These are phyloP conservation scores for Mitragyna speciosa DNA, from an alignment of 257 asterid species.

Conservation along the genomic window DNA sequence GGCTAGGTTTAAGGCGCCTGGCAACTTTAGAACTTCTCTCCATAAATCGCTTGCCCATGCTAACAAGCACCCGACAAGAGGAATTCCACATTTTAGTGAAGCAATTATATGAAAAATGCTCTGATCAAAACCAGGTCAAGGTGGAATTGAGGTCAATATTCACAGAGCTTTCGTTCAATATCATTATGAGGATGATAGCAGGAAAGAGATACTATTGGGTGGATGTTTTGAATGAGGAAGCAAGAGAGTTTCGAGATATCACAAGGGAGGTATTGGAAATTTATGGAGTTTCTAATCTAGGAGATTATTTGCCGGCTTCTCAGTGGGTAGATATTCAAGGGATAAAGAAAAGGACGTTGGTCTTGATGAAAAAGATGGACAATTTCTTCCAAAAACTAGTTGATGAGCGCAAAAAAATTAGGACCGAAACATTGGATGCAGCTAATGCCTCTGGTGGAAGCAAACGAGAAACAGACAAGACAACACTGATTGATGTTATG, in stretches of 20 bases:
- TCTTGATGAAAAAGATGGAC: slow-evolving; percentile 7
- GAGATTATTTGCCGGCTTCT: slow-evolving; percentile 25
- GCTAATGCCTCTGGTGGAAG: background rate
- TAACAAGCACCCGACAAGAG: slow-evolving; percentile 15
- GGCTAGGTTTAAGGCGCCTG: slow-evolving; percentile 24
- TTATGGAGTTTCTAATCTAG: slow-evolving; percentile 18
- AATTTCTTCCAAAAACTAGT: slow-evolving; percentile 23
- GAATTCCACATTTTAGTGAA: slow-evolving; percentile 18
- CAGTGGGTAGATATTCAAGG: slow-evolving; percentile 20
- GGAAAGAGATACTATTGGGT: slow-evolving; percentile 34
- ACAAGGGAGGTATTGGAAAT: slow-evolving; percentile 19
- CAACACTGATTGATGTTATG: slow-evolving; percentile 21
- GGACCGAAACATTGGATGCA: background rate
- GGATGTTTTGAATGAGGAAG: slow-evolving; percentile 24
- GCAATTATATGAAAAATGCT: background rate
- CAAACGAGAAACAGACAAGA: background rate
- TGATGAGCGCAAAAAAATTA: slow-evolving; percentile 20
- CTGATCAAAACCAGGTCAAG: background rate
- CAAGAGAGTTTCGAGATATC: slow-evolving; percentile 16
- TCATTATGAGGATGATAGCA: slow-evolving; percentile 29
- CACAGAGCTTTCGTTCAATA: slow-evolving; percentile 24
- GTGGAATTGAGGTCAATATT: slow-evolving; percentile 16
- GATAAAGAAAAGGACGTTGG: slow-evolving; percentile 19
- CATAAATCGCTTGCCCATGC: slow-evolving; percentile 20
- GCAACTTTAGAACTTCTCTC: slow-evolving; percentile 23